Evolutionary conservation across 2,329 filamentous ascomycete genomes (phyloP), one percentile per base, ranked within the genome.

Genomic region (Alternaria triticimaculans): DNA sequence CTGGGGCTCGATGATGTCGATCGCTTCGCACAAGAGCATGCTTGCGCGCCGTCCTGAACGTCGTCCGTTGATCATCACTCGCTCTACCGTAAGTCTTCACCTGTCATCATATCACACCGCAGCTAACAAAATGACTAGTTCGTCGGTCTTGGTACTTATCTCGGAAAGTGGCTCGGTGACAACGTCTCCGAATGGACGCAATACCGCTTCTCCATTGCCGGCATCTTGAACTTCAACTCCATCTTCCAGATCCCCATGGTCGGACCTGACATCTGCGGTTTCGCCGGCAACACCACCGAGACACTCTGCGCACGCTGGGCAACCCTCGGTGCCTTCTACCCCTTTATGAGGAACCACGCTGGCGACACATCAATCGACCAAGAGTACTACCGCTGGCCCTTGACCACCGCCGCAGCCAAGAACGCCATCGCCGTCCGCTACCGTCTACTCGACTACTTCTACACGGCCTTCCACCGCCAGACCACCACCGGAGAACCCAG

Each of bases 261-360:
- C 4, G 82, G 82, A 2, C 72, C 78, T 3, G 92, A 96, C 69
- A 89, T 93, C 1, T 96, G 93, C 71, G 93, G 93, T 0, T 96
- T 91, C 67, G 88, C 82, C 2, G 86, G 83, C 9, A 87, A 90
- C 72, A 90, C 89, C 0, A 92, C 86, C 5, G 89, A 91, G 74
- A 84, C 87, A 28, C 86, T 93, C 1, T 93, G 91, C 75, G 87
- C 90, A 6, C 88, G 91, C 37, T 94, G 91, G 91, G 87, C 90
- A 2, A 86, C 85, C 26, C 84, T 93, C 0, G 90, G 90, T n/a
- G 90, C 90, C 9, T 93, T 93, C 81, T 84, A 85, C 28, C 88
- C 90, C 0, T 93, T 94, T 82, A 93, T 88, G 82, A 88, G 91
- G 55, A 89, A 93, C 75, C 91, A 94, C 81, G 89, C 90, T 64